Evolutionary conservation across 108 stramenopile genomes (phyloP), one percentile per base, ranked within the genome.

Genomic region (Nitzschia sp.): DNA sequence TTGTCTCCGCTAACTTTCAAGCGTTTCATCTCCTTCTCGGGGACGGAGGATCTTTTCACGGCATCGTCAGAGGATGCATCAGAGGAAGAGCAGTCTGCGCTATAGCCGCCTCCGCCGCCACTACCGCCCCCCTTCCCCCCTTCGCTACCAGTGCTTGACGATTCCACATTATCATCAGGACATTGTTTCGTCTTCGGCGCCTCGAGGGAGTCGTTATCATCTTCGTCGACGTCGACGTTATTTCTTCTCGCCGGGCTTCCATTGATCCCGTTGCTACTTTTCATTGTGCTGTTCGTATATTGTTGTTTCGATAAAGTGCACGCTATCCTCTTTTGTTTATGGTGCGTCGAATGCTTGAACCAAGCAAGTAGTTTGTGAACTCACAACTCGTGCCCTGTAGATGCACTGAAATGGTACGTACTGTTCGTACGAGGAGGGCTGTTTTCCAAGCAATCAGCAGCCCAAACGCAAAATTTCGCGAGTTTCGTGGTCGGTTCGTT

Each of bases 41-140:
- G 45, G 26, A 38, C 17, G n/a, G n/a, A n/a, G 3, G 15, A 25
- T 27, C n/a, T 32, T 31, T 25, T 58, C 8, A 44, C 48, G 6
- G 30, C 38, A 54, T 35, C 45, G 13, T 0, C 19, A 16, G 72
- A 68, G 5, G 78, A 79, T 44, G 66, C 26, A 28, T 79, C 78
- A 28, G 64, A 66, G 16, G 78, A 79, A 8, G 78, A 79, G 34
- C 72, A 11, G 44, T 57, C 56, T 1, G 67, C 71, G 38, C 41
- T 68, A 48, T 73, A 72, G 6, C 78, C 78, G 21, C 69, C 46
- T 21, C 52, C 35, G 26, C 29, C 36, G n/a, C 61, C 71, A 47
- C 59, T 72, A 3, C 62, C 69, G 31, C 69, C 36, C 11, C 61
- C 71, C 53, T 72, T 72, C 9, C 62, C 69, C 5, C 31, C 60